Percentiles rank a stretch among this genome's conserved stretches.
These are phyloP conservation scores for Coniochaeta sp. DNA, from an alignment of 2,329 filamentous ascomycete genomes.

Conservation along the genomic window DNA sequence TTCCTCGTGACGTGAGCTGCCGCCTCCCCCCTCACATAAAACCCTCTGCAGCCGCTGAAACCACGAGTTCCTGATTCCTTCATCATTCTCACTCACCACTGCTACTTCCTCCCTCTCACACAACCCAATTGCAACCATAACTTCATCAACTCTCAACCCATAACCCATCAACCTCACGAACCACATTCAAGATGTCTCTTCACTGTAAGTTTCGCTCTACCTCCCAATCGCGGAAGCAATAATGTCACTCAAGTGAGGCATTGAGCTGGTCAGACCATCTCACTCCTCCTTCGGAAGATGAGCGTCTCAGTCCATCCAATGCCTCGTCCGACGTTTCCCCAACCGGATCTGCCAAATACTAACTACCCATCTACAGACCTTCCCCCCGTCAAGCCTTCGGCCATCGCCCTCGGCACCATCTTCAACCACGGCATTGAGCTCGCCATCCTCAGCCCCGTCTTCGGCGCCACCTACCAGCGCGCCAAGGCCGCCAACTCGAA, in stretches of 20 bases:
- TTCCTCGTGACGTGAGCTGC: conserved; percentile 2
- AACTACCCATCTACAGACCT: conserved; percentile 35
- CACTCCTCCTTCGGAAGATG: neutral
- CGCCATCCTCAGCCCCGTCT: conserved; percentile 79
- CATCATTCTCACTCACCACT: neutral
- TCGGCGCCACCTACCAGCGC: conserved; percentile 90
- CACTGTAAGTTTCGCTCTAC: conserved; percentile 39
- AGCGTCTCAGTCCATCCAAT: neutral
- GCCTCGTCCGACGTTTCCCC: neutral
- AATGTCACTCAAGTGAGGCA: neutral
- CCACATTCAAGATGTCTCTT: conserved; percentile 45
- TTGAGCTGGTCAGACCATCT: neutral
- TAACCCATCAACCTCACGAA: conserved; percentile 6
- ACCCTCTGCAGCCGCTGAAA: conserved; percentile 1
- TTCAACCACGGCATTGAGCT: conserved; percentile 93
- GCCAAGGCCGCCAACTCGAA: conserved; percentile 88
- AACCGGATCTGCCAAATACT: neutral
- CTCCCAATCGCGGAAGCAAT: neutral
- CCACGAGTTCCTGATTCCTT: neutral
- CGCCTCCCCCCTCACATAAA: conserved; percentile 1
- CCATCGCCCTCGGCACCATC: conserved; percentile 89
- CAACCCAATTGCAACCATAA: conserved; percentile 4
- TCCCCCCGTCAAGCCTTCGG: conserved; percentile 87
- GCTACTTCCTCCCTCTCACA: neutral
- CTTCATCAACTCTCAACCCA: neutral